phyloP scores from a whole-genome alignment of 2,329 filamentous ascomycete species.

The Stagonosporopsis rhizophila region DNA sequence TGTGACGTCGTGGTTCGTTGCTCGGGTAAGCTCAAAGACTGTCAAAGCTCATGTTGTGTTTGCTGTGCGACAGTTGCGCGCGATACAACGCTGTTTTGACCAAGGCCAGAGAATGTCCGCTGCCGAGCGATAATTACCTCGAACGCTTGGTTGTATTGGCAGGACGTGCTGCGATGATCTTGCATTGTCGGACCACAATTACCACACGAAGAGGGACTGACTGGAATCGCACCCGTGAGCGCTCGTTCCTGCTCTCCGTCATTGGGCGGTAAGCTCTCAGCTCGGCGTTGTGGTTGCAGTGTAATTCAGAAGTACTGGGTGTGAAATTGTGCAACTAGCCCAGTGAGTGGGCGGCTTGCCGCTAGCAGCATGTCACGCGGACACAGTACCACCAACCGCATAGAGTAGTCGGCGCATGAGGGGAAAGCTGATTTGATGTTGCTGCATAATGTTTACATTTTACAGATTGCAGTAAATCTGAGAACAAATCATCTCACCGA shows the following conservation, averaged over 20 bases:
- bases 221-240: not conserved
- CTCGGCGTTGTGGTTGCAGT: not conserved
- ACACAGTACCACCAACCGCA: not conserved
- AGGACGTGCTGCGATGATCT: conserved; percentile 12
- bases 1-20: not conserved
- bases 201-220: not conserved
- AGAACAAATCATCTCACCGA: not conserved
- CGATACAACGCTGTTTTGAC: conserved; percentile 6
- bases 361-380: conserved; percentile 6
- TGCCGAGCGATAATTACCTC: conserved; percentile 15
- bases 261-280: not conserved
- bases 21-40: not conserved
- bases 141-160: conserved; percentile 14
- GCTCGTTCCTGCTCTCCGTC: not conserved
- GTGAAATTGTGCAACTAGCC: not conserved
- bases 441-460: not conserved
- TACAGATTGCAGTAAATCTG: not conserved
- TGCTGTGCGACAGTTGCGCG: conserved; percentile 2
- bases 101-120: not conserved
- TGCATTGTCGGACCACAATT: not conserved
- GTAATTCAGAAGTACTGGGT: not conserved
- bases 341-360: conserved; percentile 3
- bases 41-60: not conserved
- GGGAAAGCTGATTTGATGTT: not conserved
- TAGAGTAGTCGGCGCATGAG: not conserved